phyloP scores from a whole-genome alignment of 352 stramenopile genomes.

The Phytophthora tentaculata region DNA sequence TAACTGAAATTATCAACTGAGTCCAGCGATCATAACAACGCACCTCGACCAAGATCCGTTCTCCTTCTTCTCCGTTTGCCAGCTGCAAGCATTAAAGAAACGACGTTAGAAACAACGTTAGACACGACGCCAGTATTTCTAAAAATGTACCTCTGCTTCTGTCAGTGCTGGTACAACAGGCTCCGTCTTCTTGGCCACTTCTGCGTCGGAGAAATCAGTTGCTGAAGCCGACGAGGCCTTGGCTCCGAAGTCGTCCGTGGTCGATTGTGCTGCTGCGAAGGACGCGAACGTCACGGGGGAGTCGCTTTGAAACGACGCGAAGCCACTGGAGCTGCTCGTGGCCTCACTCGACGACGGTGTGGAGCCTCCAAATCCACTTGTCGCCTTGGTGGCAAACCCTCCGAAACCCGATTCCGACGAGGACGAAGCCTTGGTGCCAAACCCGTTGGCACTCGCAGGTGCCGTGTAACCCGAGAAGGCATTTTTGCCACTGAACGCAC shows the following conservation, averaged over 20 bases:
- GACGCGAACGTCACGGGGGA: conserved; percentile 55
- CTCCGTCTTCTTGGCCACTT: conserved; percentile 58
- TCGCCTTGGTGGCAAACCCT: conserved; percentile 14
- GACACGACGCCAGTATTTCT: background rate
- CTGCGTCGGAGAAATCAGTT: conserved; percentile 56
- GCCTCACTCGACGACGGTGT: conserved; percentile 15
- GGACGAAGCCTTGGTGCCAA: conserved; percentile 29
- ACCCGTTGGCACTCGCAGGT: conserved; percentile 26
- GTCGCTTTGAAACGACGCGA: conserved; percentile 61
- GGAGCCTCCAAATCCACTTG: conserved; percentile 32
- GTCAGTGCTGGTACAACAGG: conserved; percentile 60
- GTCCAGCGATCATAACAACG: background rate
- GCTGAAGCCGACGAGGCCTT: conserved; percentile 41
- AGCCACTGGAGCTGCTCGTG: conserved; percentile 44
- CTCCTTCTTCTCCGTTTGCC: conserved; percentile 78
- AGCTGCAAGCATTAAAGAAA: conserved; percentile 34
- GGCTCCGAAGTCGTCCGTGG: conserved; percentile 47
- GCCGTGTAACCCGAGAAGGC: conserved; percentile 56
- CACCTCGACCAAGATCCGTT: conserved; percentile 77
- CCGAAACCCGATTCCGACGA: conserved; percentile 10
- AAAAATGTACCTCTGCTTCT: conserved; percentile 59
- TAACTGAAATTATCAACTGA: background rate
- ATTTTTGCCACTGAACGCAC: conserved; percentile 54
- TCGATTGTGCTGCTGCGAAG: conserved; percentile 52
- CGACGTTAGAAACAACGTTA: conserved; percentile 11